phyloP scores from a whole-genome alignment of 805 yeast genomes.

The Saccharomycopsis fibuligera region DNA sequence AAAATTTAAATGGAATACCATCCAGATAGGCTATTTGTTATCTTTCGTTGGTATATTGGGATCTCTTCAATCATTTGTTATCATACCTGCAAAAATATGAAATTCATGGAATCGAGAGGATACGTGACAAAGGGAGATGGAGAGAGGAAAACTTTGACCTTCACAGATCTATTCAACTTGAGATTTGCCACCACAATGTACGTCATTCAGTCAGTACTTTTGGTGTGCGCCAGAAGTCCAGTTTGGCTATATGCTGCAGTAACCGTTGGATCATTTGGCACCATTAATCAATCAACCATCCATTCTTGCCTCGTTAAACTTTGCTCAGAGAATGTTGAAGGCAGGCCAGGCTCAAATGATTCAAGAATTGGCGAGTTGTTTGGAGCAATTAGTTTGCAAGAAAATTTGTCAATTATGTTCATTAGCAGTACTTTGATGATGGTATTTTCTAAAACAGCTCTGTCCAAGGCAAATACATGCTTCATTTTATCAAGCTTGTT shows the following conservation, averaged over 20 bases:
- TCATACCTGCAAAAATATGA: conserved; percentile 1
- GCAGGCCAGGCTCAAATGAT: not conserved
- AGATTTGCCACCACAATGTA: not conserved
- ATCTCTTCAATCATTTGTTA: conserved; percentile 1
- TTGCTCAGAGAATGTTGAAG: conserved; percentile 28
- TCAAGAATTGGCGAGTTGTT: conserved; percentile 53
- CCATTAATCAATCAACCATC: not conserved
- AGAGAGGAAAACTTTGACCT: conserved; percentile 13
- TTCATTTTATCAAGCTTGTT: conserved; percentile 28
- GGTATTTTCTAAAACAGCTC: conserved; percentile 5
- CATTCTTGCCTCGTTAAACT: conserved; percentile 8
- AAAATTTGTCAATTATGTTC: conserved; percentile 41
- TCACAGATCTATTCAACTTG: not conserved
- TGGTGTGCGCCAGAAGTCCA: not conserved
- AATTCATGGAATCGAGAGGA: not conserved
- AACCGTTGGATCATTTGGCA: conserved; percentile 1
- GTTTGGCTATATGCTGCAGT: not conserved
- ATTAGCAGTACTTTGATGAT: conserved; percentile 2
- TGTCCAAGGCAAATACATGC: not conserved
- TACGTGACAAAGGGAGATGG: not conserved
- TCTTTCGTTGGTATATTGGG: conserved; percentile 22
- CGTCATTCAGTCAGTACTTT: not conserved
- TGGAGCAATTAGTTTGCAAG: conserved; percentile 62
- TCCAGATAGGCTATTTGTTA: conserved; percentile 48
- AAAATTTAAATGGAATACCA: conserved; percentile 47